phyloP scores from a whole-genome alignment of 495 filamentous ascomycete species.

The Xylaria palmicola region DNA sequence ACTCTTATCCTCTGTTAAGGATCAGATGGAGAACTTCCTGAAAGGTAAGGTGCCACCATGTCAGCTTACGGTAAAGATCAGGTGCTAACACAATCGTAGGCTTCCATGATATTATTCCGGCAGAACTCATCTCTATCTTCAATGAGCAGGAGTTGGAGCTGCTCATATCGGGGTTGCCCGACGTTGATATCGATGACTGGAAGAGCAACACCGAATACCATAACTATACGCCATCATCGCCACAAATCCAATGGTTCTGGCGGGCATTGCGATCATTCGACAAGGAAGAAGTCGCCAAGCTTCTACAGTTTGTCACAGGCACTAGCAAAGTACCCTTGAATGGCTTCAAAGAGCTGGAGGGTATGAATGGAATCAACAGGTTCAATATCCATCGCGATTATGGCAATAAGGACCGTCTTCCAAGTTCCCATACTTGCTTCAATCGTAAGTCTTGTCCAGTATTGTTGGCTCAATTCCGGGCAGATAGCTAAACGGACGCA shows the following conservation, averaged over 20 bases:
- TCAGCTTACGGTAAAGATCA: not conserved
- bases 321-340: constrained; percentile 98
- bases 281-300: constrained; percentile 96
- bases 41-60: constrained; percentile 58
- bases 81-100: constrained; percentile 48
- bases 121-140: constrained; percentile 94
- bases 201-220: constrained; percentile 98
- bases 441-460: constrained; percentile 74
- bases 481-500: constrained; percentile 45
- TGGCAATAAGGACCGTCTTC: constrained; percentile 94
- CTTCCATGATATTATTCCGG: constrained; percentile 97
- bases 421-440: constrained; percentile 97
- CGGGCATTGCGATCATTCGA: constrained; percentile 96
- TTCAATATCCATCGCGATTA: constrained; percentile 99
- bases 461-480: not conserved
- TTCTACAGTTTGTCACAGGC: constrained; percentile 97
- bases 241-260: constrained; percentile 99
- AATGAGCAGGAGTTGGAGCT: constrained; percentile 98
- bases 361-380: constrained; percentile 96
- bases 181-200: constrained; percentile 98
- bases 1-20: constrained; percentile 83
- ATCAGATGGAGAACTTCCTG: constrained; percentile 94
- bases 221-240: constrained; percentile 91
- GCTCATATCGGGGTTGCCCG: constrained; percentile 93
- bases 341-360: constrained; percentile 97